Evolutionary conservation across 1,284 basidiomycete genomes (phyloP).

Genomic region (Pulchroboletus neoregius): DNA sequence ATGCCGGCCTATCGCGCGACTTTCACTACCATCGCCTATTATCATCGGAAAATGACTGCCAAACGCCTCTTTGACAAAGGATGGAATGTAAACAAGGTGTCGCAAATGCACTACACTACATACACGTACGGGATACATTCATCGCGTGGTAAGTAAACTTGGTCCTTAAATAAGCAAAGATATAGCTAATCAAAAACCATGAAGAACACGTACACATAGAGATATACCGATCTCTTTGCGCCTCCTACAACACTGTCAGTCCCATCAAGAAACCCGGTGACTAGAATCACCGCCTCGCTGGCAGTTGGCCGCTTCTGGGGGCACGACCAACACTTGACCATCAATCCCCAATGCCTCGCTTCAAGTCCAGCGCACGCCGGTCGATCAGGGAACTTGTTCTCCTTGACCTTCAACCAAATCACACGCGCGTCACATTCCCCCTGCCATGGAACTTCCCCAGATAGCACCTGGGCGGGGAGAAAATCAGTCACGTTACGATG

Average conservation of each 20-base stretch:
- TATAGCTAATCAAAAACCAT: background rate
- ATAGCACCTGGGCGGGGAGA: background rate
- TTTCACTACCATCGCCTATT: too few species aligned
- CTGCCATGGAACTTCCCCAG: conserved; percentile 3
- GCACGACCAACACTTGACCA: conserved; percentile 1
- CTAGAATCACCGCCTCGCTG: background rate
- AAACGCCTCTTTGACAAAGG: too few species aligned
- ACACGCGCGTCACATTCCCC: background rate
- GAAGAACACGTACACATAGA: background rate
- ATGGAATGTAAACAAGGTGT: too few species aligned
- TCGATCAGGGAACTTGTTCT: conserved; percentile 1
- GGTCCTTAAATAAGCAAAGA: too few species aligned
- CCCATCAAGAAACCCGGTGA: background rate
- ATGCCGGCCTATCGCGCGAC: too few species aligned
- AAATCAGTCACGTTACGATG: background rate
- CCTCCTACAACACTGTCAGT: too few species aligned
- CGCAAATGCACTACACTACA: too few species aligned
- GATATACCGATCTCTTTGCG: background rate
- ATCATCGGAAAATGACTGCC: too few species aligned
- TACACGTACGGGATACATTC: too few species aligned
- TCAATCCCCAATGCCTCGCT: conserved; percentile 1
- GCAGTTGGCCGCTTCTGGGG: background rate
- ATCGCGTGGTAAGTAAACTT: too few species aligned
- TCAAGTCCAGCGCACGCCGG: background rate
- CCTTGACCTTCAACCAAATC: background rate